These are phyloP conservation scores for Recurvomyces mirabilis DNA, from an alignment of 495 filamentous ascomycete genomes.

Conservation along the genomic window DNA sequence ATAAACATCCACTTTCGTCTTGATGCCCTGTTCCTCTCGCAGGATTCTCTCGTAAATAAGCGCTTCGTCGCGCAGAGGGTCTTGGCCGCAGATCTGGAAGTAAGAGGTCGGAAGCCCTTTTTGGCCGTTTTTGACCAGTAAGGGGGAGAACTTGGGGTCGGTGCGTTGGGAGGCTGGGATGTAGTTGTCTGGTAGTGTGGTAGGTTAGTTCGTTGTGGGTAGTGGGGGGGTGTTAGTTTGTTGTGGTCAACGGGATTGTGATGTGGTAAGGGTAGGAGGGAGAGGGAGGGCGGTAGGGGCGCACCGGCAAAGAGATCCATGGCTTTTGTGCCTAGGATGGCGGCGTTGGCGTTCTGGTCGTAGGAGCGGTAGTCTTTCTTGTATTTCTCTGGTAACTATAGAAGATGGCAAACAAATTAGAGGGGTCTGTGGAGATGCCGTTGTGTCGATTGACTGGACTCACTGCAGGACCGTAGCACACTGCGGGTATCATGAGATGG, in stretches of 20 bases:
- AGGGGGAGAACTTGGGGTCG: conserved; percentile 10
- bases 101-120: conserved; percentile 30
- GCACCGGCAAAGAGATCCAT: conserved; percentile 14
- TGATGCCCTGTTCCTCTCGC: conserved; percentile 27
- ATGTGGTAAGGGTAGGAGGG: not conserved
- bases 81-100: conserved; percentile 31
- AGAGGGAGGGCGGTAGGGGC: not conserved
- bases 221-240: not conserved
- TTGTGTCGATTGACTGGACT: too few species aligned
- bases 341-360: conserved; percentile 32
- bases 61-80: conserved; percentile 30
- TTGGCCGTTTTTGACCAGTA: conserved; percentile 16
- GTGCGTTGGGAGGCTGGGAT: conserved; percentile 3
- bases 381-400: conserved; percentile 25
- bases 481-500: conserved; percentile 35
- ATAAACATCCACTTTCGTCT: conserved; percentile 34
- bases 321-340: conserved; percentile 17
- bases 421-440: too few species aligned
- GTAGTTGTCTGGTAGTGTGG: too few species aligned
- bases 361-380: conserved; percentile 29
- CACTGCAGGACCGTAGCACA: conserved; percentile 12
- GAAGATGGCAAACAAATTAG: too few species aligned
- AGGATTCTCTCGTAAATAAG: conserved; percentile 25
- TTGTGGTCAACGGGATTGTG: not conserved
- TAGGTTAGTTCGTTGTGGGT: not conserved